Evolutionary conservation across 768 basidiomycete genomes (phyloP), one percentile per base, ranked within the genome.

Genomic region (Boletus tylopilopsis): DNA sequence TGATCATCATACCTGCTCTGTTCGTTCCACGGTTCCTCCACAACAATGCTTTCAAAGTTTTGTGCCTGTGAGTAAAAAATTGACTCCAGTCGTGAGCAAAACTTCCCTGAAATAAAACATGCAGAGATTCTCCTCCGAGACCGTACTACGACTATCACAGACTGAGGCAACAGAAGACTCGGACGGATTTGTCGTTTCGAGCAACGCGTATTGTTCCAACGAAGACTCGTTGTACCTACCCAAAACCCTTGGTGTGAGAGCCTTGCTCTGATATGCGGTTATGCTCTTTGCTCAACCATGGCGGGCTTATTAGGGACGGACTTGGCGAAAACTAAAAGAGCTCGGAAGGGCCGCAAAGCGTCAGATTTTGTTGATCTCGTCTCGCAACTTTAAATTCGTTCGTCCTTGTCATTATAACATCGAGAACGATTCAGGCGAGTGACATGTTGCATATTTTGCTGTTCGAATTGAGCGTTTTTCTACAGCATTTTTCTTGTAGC

Each of bases 81-180:
- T 3, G n/a, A 22, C 19, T 21, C n/a, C 11, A 10, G 22, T 27
- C 27, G 33, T 19, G 18, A 39, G 23, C 33, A 29, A 22, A n/a
- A 9, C 7, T 19, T 4, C 13, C 32, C 51, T 44, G n/a, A 45
- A 23, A 13, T 19, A 11, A 34, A 19, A 30, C 21, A 42, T 30
- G n/a, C 44, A 66, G 64, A 66, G 64, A 49, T 51, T 66, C 49
- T 66, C 64, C 22, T 43, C 41, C 19, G 66, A 66, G 9, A 57
- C 66, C 4, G 15, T 54, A 4, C 44, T 49, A 6, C 53, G 27
- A 29, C 18, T 32, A 12, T 49, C 59, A 21, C 61, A 60, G 12
- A 49, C 43, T 21, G 37, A 38, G 6, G 19, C 16, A 21, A 57
- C 41, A 5, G 55, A 59, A 27, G 24, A 47, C 35, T 43, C 52